Percentiles rank a stretch among this genome's conserved stretches.
These are phyloP conservation scores for Venturia pyrina DNA, from an alignment of 2,329 filamentous ascomycete species.

Conservation along the genomic window DNA sequence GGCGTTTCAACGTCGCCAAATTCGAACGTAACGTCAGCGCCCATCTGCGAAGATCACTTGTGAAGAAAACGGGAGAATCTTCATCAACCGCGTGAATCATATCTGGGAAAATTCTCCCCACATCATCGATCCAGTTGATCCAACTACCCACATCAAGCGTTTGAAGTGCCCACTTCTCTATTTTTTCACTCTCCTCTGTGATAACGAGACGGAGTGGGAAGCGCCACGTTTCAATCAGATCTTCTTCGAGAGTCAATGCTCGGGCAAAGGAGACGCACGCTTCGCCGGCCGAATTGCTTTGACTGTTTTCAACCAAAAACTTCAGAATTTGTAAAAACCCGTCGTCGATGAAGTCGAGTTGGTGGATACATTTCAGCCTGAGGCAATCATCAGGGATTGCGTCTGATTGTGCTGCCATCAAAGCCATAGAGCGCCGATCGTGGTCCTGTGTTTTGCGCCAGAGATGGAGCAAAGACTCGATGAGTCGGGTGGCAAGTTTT, in stretches of 20 bases:
- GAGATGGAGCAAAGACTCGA: not conserved
- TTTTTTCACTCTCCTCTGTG: not conserved
- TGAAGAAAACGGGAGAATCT: not conserved
- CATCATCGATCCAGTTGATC: not conserved
- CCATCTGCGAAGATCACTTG: not conserved
- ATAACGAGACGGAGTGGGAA: not conserved
- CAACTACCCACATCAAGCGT: not conserved
- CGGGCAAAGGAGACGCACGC: not conserved
- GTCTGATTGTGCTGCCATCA: not conserved
- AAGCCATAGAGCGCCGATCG: not conserved
- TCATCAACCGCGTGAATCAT: not conserved
- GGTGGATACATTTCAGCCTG: not conserved
- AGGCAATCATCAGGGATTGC: not conserved
- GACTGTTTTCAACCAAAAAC: not conserved
- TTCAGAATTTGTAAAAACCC: not conserved
- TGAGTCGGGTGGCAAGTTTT: not conserved
- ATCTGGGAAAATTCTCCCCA: not conserved
- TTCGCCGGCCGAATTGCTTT: not conserved
- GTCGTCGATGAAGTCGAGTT: not conserved
- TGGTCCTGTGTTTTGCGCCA: not conserved
- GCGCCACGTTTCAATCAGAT: not conserved
- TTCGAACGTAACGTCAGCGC: not conserved
- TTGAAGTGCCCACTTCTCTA: not conserved
- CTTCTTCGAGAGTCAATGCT: not conserved
- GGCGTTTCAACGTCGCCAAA: not conserved